Conservation (phyloP, 2,329 filamentous ascomycete genomes). For the Talaromyces atroroseus region DNA sequence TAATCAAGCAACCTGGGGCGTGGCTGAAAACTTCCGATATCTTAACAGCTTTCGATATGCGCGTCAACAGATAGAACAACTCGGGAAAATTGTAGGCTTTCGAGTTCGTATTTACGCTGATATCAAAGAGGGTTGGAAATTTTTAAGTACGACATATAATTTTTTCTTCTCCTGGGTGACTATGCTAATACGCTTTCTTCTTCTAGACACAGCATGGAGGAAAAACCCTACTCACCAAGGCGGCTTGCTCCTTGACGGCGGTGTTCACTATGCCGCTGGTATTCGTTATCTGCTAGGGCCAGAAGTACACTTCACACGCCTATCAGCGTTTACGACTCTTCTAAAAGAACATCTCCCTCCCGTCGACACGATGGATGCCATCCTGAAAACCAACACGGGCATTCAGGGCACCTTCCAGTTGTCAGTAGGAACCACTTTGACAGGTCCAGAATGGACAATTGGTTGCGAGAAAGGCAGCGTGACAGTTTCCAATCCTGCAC, state of each 20-base stretch:
- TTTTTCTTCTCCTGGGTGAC: background rate
- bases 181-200: background rate
- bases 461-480: slow-evolving; percentile 49
- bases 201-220: slow-evolving; percentile 49
- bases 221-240: slow-evolving; percentile 54
- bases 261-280: slow-evolving; percentile 52
- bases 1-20: slow-evolving; percentile 38
- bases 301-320: slow-evolving; percentile 36
- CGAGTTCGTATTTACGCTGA: slow-evolving; percentile 42
- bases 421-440: slow-evolving; percentile 50
- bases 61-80: slow-evolving; percentile 39
- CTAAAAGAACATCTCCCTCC: slow-evolving; percentile 50
- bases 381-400: slow-evolving; percentile 43
- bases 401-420: slow-evolving; percentile 45
- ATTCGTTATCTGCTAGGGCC: slow-evolving; percentile 46
- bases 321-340: slow-evolving; percentile 48
- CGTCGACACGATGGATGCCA: slow-evolving; percentile 53
- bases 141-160: slow-evolving; percentile 39
- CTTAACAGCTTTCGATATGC: slow-evolving; percentile 44
- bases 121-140: slow-evolving; percentile 49
- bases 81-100: slow-evolving; percentile 49
- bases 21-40: slow-evolving; percentile 57
- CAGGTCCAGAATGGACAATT: slow-evolving; percentile 45
- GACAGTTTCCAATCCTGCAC: slow-evolving; percentile 32
- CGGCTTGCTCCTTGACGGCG: slow-evolving; percentile 55